Base-by-base conservation (phyloP, 1,139 yeast genomes). In the Blastobotrys petasosporus region DNA sequence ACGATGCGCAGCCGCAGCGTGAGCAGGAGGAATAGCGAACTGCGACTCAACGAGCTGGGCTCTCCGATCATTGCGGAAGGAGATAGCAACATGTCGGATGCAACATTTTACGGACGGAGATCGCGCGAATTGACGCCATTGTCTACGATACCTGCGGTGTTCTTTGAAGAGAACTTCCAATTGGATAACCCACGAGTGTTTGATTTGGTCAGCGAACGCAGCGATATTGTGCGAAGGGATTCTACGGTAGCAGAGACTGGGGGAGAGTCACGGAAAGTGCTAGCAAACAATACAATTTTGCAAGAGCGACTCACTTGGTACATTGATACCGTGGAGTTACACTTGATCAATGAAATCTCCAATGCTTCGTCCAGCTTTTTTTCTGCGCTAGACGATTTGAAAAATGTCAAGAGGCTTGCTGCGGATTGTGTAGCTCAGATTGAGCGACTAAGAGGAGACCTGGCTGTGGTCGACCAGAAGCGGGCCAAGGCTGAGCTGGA, bases 171-270 rank as follows among this genome's bases (percentile, higher is more conserved):
- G 4, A 76, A 81, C 43, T 92, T 92, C 65, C 74, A 87, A 53
- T 71, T 92, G 35, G 97, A 92, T 59, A 88, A 94, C 61, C 97
- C 97, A 3, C 72, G 96, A 48, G 74, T 82, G 1, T 92, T 92
- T 64, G 80, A 80, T 51, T 71, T 77, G 48, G 95, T 90, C 1
- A 74, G 85, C 32, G 85, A 79, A 45, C 73, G 75, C 42, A 63
- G 76, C 3, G 68, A 71, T 11, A 67, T 77, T 23, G 47, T 51
- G 12, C 49, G 46, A 20, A 43, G 38, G 2, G 50, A 40, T 13
- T 46, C 35, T 11, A 37, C 37, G 7, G 54, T 51, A 16, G 46
- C 48, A 16, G 51, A 45, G 16, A 53, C 51, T 32, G 45, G 52
- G 12, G 36, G 40, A 25, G 51, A 49, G 11, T 42, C 57, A 20